These are phyloP conservation scores for Alternaria arborescens DNA, from an alignment of 2,329 filamentous ascomycete species.

Conservation along the genomic window DNA sequence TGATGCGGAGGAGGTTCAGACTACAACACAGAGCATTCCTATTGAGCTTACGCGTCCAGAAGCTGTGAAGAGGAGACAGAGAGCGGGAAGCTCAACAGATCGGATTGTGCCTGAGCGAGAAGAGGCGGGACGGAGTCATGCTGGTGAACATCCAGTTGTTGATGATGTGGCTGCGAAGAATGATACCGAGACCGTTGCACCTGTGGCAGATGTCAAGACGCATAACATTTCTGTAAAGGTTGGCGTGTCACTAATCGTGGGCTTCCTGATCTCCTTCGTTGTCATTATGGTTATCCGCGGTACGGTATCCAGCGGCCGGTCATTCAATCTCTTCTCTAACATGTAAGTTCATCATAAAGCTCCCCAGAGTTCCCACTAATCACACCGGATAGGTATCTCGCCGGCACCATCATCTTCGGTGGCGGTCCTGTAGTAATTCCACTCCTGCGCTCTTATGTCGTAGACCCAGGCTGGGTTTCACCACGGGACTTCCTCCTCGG, in stretches of 20 bases:
- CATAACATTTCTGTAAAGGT: constrained; percentile 50
- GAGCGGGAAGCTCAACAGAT: constrained; percentile 29
- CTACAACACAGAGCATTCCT: constrained; percentile 20
- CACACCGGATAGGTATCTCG: constrained; percentile 57
- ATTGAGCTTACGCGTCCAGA: constrained; percentile 25
- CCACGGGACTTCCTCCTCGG: constrained; percentile 76
- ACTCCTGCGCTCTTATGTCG: constrained; percentile 59
- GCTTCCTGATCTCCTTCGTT: constrained; percentile 67
- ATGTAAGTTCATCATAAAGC: constrained; percentile 56
- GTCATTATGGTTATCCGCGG: constrained; percentile 61
- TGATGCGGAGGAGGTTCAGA: constrained; percentile 31
- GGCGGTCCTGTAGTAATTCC: constrained; percentile 58
- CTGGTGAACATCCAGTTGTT: constrained; percentile 9
- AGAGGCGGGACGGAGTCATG: constrained; percentile 9
- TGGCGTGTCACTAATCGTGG: constrained; percentile 49
- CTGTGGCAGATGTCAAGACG: constrained; percentile 34
- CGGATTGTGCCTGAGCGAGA: constrained; percentile 20
- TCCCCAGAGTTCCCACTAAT: neutral
- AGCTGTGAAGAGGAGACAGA: constrained; percentile 32
- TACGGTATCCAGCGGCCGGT: constrained; percentile 54
- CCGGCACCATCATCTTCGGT: constrained; percentile 67
- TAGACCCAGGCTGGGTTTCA: constrained; percentile 74
- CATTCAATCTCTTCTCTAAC: constrained; percentile 72
- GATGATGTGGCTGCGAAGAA: constrained; percentile 1
- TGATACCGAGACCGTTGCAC: neutral